Conservation (phyloP, 164 flowering plant genomes). For the Cinnamomum chago region DNA sequence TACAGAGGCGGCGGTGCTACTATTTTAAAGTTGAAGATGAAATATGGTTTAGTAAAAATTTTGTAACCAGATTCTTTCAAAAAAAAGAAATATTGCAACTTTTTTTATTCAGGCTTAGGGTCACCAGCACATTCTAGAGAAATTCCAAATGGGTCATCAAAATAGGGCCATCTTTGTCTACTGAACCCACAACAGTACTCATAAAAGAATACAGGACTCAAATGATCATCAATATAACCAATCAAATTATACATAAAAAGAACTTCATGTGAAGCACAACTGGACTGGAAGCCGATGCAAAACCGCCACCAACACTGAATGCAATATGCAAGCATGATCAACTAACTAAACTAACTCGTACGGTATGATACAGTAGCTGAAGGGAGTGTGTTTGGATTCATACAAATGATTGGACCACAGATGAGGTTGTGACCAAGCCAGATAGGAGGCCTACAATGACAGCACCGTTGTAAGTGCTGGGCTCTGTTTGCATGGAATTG, state of each 20-base stretch:
- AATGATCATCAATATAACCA: background rate
- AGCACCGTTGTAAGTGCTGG: constrained; percentile 86
- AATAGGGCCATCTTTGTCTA: too few species aligned
- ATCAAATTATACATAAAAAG: background rate
- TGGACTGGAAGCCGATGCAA: background rate
- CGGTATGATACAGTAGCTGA: background rate
- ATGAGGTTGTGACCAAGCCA: constrained; percentile 73
- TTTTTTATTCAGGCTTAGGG: too few species aligned
- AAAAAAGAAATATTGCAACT: too few species aligned
- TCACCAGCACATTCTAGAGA: too few species aligned
- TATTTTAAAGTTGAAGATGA: too few species aligned
- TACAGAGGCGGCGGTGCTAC: too few species aligned
- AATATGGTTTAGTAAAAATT: too few species aligned
- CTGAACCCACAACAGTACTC: too few species aligned
- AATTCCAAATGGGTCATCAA: too few species aligned
- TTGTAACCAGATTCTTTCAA: too few species aligned
- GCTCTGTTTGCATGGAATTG: constrained; percentile 82
- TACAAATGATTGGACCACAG: constrained; percentile 59
- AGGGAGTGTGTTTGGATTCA: constrained; percentile 15
- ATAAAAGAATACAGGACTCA: background rate
- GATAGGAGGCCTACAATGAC: constrained; percentile 76
- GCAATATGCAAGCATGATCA: background rate
- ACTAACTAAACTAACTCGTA: background rate
- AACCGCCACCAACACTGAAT: background rate
- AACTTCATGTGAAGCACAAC: background rate